These are phyloP conservation scores for Suhomyces atakaporum DNA, from an alignment of 1,139 yeast species.

Conservation along the genomic window DNA sequence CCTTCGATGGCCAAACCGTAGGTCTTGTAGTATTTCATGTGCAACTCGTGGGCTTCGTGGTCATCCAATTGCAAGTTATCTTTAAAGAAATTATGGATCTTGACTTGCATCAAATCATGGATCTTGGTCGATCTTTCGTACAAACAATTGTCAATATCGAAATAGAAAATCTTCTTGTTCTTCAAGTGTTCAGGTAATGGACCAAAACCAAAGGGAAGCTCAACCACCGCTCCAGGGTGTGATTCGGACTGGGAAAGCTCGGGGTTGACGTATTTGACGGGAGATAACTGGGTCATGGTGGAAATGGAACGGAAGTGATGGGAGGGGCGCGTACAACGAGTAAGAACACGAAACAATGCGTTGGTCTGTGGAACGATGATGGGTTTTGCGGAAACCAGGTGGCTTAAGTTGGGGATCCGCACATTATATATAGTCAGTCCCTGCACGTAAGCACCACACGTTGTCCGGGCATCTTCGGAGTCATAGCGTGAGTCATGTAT, in stretches of 20 bases:
- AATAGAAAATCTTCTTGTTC: constrained; percentile 63
- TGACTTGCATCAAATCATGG: constrained; percentile 84
- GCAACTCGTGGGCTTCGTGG: constrained; percentile 75
- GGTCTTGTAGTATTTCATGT: constrained; percentile 73
- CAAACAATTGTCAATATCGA: constrained; percentile 91
- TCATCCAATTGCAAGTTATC: constrained; percentile 60
- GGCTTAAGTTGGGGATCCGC: background rate
- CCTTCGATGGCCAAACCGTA: constrained; percentile 96
- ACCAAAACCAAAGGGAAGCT: constrained; percentile 48
- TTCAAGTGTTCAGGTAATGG: constrained; percentile 38
- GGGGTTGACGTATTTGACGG: constrained; percentile 19
- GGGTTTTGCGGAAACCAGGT: background rate
- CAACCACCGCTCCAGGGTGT: constrained; percentile 38
- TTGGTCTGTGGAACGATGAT: background rate
- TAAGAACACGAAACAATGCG: background rate
- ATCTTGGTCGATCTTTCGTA: constrained; percentile 73
- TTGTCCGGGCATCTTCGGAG: background rate
- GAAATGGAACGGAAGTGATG: background rate
- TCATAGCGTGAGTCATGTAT: too few species aligned
- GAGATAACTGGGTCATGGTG: constrained; percentile 4
- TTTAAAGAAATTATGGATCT: constrained; percentile 80
- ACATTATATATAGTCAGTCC: too few species aligned
- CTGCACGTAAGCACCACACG: constrained; percentile 2
- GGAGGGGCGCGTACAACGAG: background rate
- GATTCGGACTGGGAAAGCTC: constrained; percentile 15